phyloP scores from a whole-genome alignment of 345 rosid species.

The Eucalyptus viminalis region DNA sequence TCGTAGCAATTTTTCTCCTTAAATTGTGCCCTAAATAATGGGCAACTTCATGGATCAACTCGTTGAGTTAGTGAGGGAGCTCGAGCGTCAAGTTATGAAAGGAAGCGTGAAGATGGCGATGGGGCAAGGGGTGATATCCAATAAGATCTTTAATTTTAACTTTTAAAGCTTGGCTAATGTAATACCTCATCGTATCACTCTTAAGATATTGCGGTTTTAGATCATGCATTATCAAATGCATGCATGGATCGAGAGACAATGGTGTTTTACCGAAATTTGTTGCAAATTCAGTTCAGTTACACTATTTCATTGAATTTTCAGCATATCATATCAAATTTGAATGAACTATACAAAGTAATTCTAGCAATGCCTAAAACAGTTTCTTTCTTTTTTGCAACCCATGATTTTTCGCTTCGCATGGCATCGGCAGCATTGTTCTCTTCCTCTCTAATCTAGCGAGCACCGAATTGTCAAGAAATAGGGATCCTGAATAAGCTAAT shows the following conservation, averaged over 20 bases:
- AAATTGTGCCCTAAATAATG: rapidly evolving
- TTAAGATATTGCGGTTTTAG: background rate
- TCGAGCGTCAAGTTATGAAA: too few species aligned
- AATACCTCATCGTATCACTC: too few species aligned
- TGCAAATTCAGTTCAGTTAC: too few species aligned
- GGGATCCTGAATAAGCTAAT: background rate
- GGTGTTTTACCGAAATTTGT: too few species aligned
- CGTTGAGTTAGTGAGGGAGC: too few species aligned
- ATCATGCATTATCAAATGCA: background rate
- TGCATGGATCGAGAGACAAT: too few species aligned
- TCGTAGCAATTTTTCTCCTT: too few species aligned
- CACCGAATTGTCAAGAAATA: background rate
- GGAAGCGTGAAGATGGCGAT: too few species aligned
- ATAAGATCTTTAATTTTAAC: too few species aligned
- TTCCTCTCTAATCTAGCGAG: background rate
- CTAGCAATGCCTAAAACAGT: background rate
- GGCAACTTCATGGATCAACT: too few species aligned
- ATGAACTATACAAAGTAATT: background rate
- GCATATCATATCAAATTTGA: background rate
- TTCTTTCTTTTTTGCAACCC: background rate
- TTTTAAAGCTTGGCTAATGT: too few species aligned
- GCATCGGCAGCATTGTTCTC: background rate
- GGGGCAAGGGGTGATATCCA: too few species aligned
- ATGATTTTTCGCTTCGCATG: background rate
- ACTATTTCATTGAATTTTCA: background rate